These are phyloP conservation scores for Asparagopsis taxiformis DNA, from an alignment of 31 red algal species.

Conservation along the genomic window DNA sequence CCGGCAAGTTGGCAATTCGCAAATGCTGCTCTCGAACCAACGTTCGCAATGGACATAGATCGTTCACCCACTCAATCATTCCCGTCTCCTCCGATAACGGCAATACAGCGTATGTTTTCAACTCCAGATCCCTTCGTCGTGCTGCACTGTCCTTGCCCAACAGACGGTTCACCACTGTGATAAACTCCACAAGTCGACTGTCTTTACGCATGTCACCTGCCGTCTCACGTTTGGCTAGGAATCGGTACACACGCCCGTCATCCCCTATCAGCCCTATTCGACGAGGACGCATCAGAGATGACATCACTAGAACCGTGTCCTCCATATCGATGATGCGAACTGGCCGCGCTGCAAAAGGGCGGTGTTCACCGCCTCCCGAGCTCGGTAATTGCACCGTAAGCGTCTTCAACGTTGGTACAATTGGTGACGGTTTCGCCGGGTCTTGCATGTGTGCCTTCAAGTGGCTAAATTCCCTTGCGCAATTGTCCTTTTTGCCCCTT, in stretches of 20 bases:
- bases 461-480: constrained; percentile 35
- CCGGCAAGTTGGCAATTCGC: constrained; percentile 19
- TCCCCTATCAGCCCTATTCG: constrained; percentile 78
- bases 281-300: constrained; percentile 91
- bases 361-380: constrained; percentile 1
- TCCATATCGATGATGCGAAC: constrained; percentile 70
- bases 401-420: constrained; percentile 60
- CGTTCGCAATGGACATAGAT: constrained; percentile 77
- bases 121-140: constrained; percentile 32
- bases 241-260: constrained; percentile 76
- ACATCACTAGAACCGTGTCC: constrained; percentile 73
- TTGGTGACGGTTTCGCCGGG: constrained; percentile 7
- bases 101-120: constrained; percentile 93
- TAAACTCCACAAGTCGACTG: constrained; percentile 89
- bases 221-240: constrained; percentile 86
- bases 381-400: constrained; percentile 41
- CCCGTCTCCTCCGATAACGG: constrained; percentile 96
- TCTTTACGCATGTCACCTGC: constrained; percentile 97
- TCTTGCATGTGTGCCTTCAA: constrained; percentile 8
- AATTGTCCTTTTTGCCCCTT: constrained; percentile 48
- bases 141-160: constrained; percentile 38
- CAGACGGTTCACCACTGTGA: constrained; percentile 89
- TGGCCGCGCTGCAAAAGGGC: constrained; percentile 42
- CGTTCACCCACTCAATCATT: constrained; percentile 93
- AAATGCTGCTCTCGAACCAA: constrained; percentile 47